phyloP scores from a whole-genome alignment of 805 yeast species.

The Scheffersomyces amazonensis region DNA sequence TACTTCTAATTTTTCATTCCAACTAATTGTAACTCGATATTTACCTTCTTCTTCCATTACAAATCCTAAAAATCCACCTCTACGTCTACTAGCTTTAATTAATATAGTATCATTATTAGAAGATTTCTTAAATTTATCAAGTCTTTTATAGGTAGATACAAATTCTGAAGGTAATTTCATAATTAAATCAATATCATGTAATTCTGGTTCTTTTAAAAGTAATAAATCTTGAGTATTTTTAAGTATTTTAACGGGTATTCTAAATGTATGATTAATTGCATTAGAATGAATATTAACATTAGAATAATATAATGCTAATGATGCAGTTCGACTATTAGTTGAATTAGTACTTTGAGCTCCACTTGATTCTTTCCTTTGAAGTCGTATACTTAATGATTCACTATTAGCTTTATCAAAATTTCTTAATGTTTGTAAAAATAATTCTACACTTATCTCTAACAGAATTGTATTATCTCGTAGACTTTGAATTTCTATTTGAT shows the following conservation, averaged over 20 bases:
- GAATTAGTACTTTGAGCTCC: conserved; percentile 19
- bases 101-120: conserved; percentile 40
- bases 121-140: conserved; percentile 61
- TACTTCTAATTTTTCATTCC: conserved; percentile 55
- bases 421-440: conserved; percentile 53
- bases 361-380: conserved; percentile 42
- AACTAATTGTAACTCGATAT: conserved; percentile 50
- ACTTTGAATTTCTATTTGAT: conserved; percentile 49
- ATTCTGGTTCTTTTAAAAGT: conserved; percentile 58
- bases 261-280: conserved; percentile 60
- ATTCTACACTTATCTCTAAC: conserved; percentile 62
- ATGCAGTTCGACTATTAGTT: conserved; percentile 42
- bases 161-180: conserved; percentile 52
- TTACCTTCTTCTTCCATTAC: conserved; percentile 53
- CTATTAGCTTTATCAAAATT: conserved; percentile 54
- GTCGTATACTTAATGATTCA: conserved; percentile 48
- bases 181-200: conserved; percentile 52
- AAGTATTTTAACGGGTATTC: conserved; percentile 67
- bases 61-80: conserved; percentile 49
- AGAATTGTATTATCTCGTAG: conserved; percentile 52
- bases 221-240: conserved; percentile 51
- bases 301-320: conserved; percentile 53
- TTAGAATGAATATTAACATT: conserved; percentile 41
- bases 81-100: conserved; percentile 44
- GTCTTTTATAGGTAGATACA: conserved; percentile 51